Evolutionary conservation across 345 rosid genomes (phyloP).

Genomic region (Nephelium lappaceum): DNA sequence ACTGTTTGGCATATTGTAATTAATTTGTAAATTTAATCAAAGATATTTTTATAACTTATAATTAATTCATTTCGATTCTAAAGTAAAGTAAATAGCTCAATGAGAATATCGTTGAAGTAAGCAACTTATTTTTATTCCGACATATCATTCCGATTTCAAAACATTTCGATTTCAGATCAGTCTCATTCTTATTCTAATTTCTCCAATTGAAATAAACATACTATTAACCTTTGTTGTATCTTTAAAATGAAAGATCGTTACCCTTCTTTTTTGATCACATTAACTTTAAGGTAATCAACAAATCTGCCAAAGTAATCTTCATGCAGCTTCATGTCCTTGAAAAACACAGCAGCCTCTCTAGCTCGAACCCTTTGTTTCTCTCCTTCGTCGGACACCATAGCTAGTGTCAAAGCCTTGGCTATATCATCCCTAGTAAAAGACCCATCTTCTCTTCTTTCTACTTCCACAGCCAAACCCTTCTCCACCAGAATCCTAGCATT

Average conservation of each 20-base stretch:
- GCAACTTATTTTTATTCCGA: too few species aligned
- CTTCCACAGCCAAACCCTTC: constrained; percentile 29
- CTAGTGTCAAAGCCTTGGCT: constrained; percentile 22
- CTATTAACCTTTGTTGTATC: too few species aligned
- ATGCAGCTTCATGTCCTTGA: constrained; percentile 26
- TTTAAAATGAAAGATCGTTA: background rate
- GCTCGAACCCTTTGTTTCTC: constrained; percentile 4
- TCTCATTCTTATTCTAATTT: too few species aligned
- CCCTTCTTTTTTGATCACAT: background rate
- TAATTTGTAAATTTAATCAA: too few species aligned
- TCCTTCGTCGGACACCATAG: constrained; percentile 29
- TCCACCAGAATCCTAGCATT: constrained; percentile 33
- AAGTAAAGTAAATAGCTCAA: too few species aligned
- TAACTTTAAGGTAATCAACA: constrained; percentile 22
- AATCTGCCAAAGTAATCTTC: constrained; percentile 14
- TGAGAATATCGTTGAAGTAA: too few species aligned
- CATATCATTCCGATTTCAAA: too few species aligned
- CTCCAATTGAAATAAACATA: too few species aligned
- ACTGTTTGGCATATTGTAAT: too few species aligned
- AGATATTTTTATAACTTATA: too few species aligned
- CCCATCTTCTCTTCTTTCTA: constrained; percentile 31
- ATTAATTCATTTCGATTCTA: too few species aligned
- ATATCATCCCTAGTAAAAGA: constrained; percentile 23
- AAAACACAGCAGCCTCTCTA: constrained; percentile 18
- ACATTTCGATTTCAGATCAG: too few species aligned